Evolutionary conservation across 176 grass and related monocot genomes (phyloP), one percentile per base, ranked within the genome.

Genomic region (Panicum miliaceum): DNA sequence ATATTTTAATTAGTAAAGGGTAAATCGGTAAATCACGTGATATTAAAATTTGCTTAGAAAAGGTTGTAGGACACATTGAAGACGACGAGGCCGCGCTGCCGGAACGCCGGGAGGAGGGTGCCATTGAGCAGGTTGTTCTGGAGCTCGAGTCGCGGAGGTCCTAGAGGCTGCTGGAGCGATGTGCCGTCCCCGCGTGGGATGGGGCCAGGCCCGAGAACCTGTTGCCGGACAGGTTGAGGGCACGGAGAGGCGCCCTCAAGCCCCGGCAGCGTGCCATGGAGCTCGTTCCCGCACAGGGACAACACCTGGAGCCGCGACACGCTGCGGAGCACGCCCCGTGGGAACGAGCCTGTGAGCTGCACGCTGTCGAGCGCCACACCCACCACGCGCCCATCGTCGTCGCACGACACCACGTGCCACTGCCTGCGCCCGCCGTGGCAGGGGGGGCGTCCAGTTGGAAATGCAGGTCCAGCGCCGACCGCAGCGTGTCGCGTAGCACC

Each of bases 51-150:
- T n/a, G n/a, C n/a, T n/a, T n/a, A n/a, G n/a, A n/a, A n/a, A n/a
- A n/a, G n/a, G 78, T 99, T 99, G 78, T 96, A 92, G 8, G 96
- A 99, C 22, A 99, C 93, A 47, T 99, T 94, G 84, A 99, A 92
- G 38, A 70, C 81, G 42, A 52, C 47, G 48, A 99, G 86, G 0
- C 64, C 78, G 0, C 11, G 37, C 86, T 99, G 96, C 47, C 59
- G 22, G 81, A 99, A 95, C n/a, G 87, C 77, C 13, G 93, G 93
- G 53, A 99, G 40, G 5, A n/a, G n/a, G n/a, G 87, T 68, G 35
- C 96, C 93, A 18, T 22, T 96, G 67, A 99, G 87, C 46, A 96
- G 89, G 88, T 99, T 99, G 81, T 96, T 86, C 84, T 99, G 91
- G 47, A 99, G 88, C 77, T 99, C 83, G 40, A 99, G 83, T 71